Base-by-base conservation (phyloP, 106 monocot genomes). In the Dioscorea alata region DNA sequence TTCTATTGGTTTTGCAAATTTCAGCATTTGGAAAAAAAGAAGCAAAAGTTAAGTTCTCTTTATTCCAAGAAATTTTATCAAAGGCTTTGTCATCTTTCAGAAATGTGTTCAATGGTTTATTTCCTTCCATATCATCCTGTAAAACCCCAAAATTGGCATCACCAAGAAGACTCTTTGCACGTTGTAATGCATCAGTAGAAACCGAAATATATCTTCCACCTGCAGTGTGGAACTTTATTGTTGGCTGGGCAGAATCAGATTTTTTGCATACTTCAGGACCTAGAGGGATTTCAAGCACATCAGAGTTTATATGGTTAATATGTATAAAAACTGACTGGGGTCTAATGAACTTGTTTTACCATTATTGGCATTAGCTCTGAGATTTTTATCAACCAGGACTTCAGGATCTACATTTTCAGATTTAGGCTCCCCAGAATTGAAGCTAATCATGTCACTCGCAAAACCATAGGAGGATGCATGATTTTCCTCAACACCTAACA, bases 111-210 rank as follows among this genome's bases (percentile, higher is more conserved):
- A 32, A 23, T 35, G 22, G 17, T 49, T 66, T 49, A 33, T 69
- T 33, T 58, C 28, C 58, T 33, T 61, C 60, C 12, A 22, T 56
- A 61, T 65, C 72, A 72, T 70, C 71, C 13, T 33, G 63, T 49
- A 54, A 13, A 69, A 54, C 34, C 59, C 57, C 80, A 12, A 56
- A 63, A 5, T 73, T 82, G 24, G 63, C 65, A 14, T 84, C 83
- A 58, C 84, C 78, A 75, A 95, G 78, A 73, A 95, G 81, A 56
- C 34, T 86, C 77, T 60, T 88, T 60, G 95, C 91, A 73, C 79
- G 83, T 52, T 75, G 65, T 61, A 91, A 74, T 49, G 88, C 88
- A 82, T 80, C 81, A 67, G 65, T 78, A 68, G 94, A 88, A 72
- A 90, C 35, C n/a, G 74, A 78, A 61, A 94, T 64, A 59, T 77